Evolutionary conservation across 1,139 yeast species (phyloP), one percentile per base, ranked within the genome.

Genomic region (Suhomyces bokatorum): DNA sequence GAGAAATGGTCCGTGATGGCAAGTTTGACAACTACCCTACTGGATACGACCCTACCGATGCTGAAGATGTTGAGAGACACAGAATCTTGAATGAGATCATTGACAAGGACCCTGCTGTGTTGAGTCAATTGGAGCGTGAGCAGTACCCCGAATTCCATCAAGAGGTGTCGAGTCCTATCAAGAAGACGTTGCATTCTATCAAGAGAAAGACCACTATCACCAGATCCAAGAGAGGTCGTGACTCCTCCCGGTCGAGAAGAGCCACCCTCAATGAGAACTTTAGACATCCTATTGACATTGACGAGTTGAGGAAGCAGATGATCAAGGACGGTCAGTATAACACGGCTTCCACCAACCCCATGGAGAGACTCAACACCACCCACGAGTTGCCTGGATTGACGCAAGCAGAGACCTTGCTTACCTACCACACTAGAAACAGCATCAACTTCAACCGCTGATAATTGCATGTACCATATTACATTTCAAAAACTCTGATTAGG

Each of bases 31-130:
- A 69, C 33, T 81, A 75, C 55, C 83, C 82, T 4, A 63, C 59
- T 22, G 80, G 80, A 15, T 81, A 74, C 56, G 86, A 81, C 59
- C 86, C 86, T 29, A 81, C 86, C n/a, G 70, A 77, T 59, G 52
- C 62, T 16, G 70, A 68, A 55, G 75, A 75, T 64, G 63, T 75
- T 45, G 73, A 73, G 54, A 62, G 67, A 60, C 69, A 73, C 62
- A 56, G 78, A 54, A 54, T 74, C 17, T 58, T 73, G 40, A 63
- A 59, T 16, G 64, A 67, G 37, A 60, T 73, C 24, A 67, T 68
- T 36, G 63, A 66, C 13, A 58, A 58, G 8, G 70, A 70, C 43
- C 75, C 76, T 2, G 64, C 63, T 27, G 55, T 68, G 12, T 59
- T 71, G 42, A 69, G 68, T 9, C 63, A 66, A 46, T 56, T 70